These are phyloP conservation scores for Colletotrichum sp. DNA, from an alignment of 2,329 filamentous ascomycete species.

Conservation along the genomic window DNA sequence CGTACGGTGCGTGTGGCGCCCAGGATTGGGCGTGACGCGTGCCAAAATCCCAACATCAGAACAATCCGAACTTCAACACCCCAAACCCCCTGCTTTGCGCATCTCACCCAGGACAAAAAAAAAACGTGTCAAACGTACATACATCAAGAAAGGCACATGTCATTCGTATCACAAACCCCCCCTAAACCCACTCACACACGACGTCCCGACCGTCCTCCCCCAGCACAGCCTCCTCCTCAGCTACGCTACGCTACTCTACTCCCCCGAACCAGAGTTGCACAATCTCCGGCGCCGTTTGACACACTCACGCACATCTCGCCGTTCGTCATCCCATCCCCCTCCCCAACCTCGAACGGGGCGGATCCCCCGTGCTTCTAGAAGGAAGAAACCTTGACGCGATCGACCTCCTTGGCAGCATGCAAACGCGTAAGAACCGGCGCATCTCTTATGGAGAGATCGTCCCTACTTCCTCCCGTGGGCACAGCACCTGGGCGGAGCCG, in stretches of 20 bases:
- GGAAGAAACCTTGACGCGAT: neutral
- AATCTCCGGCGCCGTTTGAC: neutral
- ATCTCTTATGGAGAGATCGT: neutral
- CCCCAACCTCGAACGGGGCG: neutral
- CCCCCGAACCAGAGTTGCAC: neutral
- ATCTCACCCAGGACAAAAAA: neutral
- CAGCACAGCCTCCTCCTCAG: neutral
- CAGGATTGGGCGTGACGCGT: neutral
- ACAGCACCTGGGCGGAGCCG: neutral
- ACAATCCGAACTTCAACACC: neutral
- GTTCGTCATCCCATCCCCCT: conserved; percentile 5
- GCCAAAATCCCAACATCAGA: neutral
- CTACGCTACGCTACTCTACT: neutral
- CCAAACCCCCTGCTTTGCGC: neutral
- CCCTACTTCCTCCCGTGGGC: neutral
- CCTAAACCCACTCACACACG: neutral
- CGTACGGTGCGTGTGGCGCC: neutral
- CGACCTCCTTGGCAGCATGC: neutral
- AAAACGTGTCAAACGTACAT: neutral
- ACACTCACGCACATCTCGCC: neutral
- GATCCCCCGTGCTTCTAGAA: conserved; percentile 10
- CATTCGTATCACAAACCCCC: neutral
- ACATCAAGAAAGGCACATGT: neutral
- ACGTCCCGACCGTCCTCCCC: neutral
- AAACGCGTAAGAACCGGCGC: neutral